Evolutionary conservation across 2,329 filamentous ascomycete genomes (phyloP).

Genomic region (Fusarium equiseti): DNA sequence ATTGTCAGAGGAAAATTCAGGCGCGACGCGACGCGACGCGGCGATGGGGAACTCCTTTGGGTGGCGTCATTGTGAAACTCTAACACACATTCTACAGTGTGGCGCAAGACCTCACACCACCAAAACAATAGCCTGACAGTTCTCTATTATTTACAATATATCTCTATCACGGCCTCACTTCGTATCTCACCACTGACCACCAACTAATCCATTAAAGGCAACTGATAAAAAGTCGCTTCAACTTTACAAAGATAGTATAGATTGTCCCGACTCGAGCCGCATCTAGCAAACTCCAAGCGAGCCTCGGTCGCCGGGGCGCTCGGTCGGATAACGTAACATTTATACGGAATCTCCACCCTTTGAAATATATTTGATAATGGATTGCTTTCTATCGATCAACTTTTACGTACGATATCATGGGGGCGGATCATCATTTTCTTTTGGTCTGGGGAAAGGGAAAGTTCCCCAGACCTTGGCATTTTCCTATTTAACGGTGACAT

Average conservation of each 20-base stretch:
- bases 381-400: slow-evolving; percentile 12
- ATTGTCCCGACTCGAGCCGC: slow-evolving; percentile 16
- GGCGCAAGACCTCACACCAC: too few species aligned
- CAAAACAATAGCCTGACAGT: background rate
- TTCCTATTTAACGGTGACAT: too few species aligned
- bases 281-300: slow-evolving; percentile 16
- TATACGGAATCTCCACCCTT: slow-evolving; percentile 9
- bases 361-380: slow-evolving; percentile 17
- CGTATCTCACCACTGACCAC: background rate
- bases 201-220: slow-evolving; percentile 15
- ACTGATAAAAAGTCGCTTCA: background rate
- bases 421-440: background rate
- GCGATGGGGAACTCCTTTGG: background rate
- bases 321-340: slow-evolving; percentile 22
- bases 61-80: background rate
- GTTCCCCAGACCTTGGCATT: slow-evolving; percentile 27
- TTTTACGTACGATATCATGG: slow-evolving; percentile 25
- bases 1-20: background rate
- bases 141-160: background rate
- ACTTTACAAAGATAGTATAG: background rate
- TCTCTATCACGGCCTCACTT: background rate
- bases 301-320: slow-evolving; percentile 10
- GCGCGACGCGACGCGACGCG: background rate
- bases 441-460: background rate
- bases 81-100: background rate